These are phyloP conservation scores for Pontederia crassipes DNA, from an alignment of 176 grass and related monocot genomes.

Conservation along the genomic window DNA sequence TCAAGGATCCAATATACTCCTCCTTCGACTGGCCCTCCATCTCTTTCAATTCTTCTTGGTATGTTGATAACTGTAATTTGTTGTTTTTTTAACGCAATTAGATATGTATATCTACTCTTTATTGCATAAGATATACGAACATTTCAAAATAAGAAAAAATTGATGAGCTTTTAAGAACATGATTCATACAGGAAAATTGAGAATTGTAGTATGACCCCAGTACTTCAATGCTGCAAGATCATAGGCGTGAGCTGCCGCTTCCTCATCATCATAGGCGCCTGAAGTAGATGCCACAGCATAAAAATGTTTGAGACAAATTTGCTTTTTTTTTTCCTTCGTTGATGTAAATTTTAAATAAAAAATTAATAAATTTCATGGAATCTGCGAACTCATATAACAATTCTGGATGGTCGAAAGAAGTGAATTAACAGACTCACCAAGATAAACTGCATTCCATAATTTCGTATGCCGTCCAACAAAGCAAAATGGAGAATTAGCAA, in stretches of 20 bases:
- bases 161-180: conserved; percentile 8
- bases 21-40: conserved; percentile 45
- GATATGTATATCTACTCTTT: not conserved
- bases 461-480: too few species aligned
- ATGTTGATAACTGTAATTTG: conserved; percentile 23
- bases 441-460: not conserved
- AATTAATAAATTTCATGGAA: not conserved
- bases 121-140: not conserved
- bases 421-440: not conserved
- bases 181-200: conserved; percentile 54
- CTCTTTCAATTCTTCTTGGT: conserved; percentile 34
- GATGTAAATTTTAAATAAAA: not conserved
- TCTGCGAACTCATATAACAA: not conserved
- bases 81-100: too few species aligned
- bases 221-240: conserved; percentile 91
- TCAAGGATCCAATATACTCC: conserved; percentile 47
- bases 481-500: too few species aligned
- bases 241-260: conserved; percentile 62
- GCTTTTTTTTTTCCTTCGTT: too few species aligned
- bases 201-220: conserved; percentile 67
- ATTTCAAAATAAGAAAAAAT: not conserved
- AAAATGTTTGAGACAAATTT: not conserved
- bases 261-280: conserved; percentile 73
- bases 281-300: not conserved
- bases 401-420: not conserved